A percentile compares a stretch with the other conserved stretches of the same genome.
Evolutionary conservation across 257 asterid genomes (phyloP).

Genomic region (Solanum virginianum): DNA sequence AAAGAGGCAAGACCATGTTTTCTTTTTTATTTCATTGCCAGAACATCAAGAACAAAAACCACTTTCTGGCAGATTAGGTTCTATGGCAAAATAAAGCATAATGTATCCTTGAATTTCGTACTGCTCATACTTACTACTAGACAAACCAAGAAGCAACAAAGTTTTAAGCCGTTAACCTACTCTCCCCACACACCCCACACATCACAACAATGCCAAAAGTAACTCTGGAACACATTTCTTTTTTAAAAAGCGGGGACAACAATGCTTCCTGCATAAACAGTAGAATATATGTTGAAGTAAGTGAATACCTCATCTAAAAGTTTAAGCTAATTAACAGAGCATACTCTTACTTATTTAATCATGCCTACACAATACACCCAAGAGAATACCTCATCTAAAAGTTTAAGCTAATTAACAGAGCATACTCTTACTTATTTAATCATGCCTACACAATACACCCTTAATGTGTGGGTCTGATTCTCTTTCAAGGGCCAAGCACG

Average conservation of each 20-base stretch:
- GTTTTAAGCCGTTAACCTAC: background rate
- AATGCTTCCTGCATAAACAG: background rate
- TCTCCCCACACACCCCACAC: background rate
- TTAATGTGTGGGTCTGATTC: background rate
- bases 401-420: background rate
- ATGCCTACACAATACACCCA: background rate
- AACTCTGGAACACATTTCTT: background rate
- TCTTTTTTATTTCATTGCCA: background rate
- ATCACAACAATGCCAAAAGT: background rate
- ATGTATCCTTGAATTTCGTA: background rate
- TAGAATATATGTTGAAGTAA: background rate
- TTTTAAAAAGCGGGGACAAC: background rate
- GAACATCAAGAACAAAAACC: background rate
- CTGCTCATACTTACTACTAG: background rate
- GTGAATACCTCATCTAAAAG: background rate
- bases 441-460: background rate
- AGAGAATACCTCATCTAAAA: background rate
- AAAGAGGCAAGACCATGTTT: background rate
- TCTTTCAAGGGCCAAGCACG: background rate
- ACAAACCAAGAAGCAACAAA: background rate
- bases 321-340: background rate
- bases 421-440: background rate
- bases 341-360: background rate
- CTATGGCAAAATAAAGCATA: background rate
- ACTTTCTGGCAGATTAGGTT: background rate